phyloP scores from a whole-genome alignment of 768 basidiomycete genomes.

The Trametes villosa region DNA sequence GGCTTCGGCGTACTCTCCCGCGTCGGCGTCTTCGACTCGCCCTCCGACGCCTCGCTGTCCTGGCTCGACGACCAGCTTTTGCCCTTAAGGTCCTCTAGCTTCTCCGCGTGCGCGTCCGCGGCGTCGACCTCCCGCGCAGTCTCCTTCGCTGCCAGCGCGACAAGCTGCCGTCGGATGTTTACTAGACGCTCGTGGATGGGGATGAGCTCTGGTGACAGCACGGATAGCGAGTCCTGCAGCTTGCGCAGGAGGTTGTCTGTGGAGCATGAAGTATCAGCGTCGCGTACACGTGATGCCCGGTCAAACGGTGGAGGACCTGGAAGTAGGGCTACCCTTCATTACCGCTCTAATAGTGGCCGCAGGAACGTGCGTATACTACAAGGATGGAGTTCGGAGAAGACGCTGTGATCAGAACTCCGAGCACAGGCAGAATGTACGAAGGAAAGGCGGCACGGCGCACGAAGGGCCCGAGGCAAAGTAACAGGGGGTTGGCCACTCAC shows the following conservation, averaged over 20 bases:
- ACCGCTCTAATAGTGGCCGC: not conserved
- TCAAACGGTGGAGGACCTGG: constrained; percentile 20
- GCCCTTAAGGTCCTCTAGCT: constrained; percentile 8
- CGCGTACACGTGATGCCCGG: not conserved
- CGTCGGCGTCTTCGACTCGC: constrained; percentile 32
- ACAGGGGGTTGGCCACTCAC: constrained; percentile 50
- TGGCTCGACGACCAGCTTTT: not conserved
- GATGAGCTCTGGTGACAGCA: constrained; percentile 87
- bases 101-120: constrained; percentile 8
- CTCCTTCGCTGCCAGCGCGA: constrained; percentile 85
- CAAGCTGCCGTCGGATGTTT: constrained; percentile 85
- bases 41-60: constrained; percentile 18
- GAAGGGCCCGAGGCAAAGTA: not conserved
- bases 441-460: constrained; percentile 6
- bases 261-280: constrained; percentile 4
- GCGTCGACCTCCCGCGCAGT: constrained; percentile 68
- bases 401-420: constrained; percentile 19
- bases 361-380: not conserved
- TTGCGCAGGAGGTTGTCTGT: constrained; percentile 76
- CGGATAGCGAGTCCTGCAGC: constrained; percentile 83
- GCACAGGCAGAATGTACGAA: not conserved
- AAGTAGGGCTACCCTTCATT: constrained; percentile 17
- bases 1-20: constrained; percentile 32
- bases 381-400: constrained; percentile 6
- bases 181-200: constrained; percentile 92